These are phyloP conservation scores for Aegilops bicornis DNA, from an alignment of 176 grass and related monocot species.

Conservation along the genomic window DNA sequence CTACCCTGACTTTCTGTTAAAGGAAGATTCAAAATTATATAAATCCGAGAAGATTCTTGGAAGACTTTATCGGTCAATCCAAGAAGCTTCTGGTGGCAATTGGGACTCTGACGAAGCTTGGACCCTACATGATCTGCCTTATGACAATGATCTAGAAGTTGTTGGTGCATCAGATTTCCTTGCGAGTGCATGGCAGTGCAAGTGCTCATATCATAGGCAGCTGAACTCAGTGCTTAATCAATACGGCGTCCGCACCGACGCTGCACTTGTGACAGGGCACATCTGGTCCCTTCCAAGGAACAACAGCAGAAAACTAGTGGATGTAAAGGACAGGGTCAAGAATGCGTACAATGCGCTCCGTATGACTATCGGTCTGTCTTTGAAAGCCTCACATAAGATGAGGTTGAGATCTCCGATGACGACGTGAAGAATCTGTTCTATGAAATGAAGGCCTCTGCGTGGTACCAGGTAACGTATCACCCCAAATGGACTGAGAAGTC, in stretches of 20 bases:
- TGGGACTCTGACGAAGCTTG: slow-evolving; percentile 39
- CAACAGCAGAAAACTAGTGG: slow-evolving; percentile 75
- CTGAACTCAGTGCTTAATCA: slow-evolving; percentile 64
- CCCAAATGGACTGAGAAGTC: slow-evolving; percentile 57
- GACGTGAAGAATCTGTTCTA: slow-evolving; percentile 53
- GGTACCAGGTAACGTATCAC: slow-evolving; percentile 95
- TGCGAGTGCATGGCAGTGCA: slow-evolving; percentile 57
- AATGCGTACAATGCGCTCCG: slow-evolving; percentile 62
- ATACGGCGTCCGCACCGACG: slow-evolving; percentile 63
- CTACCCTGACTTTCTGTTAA: slow-evolving; percentile 92
- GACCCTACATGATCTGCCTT: slow-evolving; percentile 52
- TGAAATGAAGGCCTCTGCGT: slow-evolving; percentile 76
- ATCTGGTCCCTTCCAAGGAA: slow-evolving; percentile 62
- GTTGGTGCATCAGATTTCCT: slow-evolving; percentile 58
- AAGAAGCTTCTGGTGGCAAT: slow-evolving; percentile 30
- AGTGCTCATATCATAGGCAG: slow-evolving; percentile 58
- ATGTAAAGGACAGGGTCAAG: slow-evolving; percentile 76
- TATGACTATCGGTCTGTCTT: slow-evolving; percentile 62
- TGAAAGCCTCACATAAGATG: slow-evolving; percentile 37
- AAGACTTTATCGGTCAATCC: slow-evolving; percentile 53
- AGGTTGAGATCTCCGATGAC: slow-evolving; percentile 42
- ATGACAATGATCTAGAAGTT: slow-evolving; percentile 79
- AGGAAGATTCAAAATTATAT: slow-evolving; percentile 69
- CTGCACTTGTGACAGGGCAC: slow-evolving; percentile 83
- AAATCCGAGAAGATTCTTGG: slow-evolving; percentile 83